A percentile compares a stretch with the other conserved stretches of the same genome.
phyloP scores from a whole-genome alignment of 2,329 filamentous ascomycete species.

The Cladosporium sp. region DNA sequence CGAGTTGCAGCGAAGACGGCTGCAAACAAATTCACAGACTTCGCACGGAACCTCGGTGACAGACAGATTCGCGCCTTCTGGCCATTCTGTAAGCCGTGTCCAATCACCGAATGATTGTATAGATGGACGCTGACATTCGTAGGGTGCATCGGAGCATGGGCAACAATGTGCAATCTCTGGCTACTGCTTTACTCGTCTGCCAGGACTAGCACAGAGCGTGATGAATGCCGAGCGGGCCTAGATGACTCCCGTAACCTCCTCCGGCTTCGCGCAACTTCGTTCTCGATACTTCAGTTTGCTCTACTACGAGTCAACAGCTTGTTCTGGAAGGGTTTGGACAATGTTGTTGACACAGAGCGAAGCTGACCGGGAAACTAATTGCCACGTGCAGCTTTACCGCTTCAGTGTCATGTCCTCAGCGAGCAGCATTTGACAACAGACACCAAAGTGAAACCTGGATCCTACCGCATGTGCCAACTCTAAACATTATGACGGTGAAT shows the following conservation, averaged over 20 bases:
- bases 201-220: neutral
- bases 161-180: conserved; percentile 1
- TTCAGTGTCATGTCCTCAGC: neutral
- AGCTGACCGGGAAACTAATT: neutral
- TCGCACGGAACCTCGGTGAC: neutral
- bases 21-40: neutral
- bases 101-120: neutral
- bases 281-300: neutral
- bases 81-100: neutral
- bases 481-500: neutral
- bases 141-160: neutral
- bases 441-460: neutral
- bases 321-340: neutral
- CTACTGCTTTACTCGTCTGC: neutral
- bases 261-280: neutral
- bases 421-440: neutral
- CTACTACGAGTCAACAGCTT: neutral
- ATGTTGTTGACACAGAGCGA: neutral
- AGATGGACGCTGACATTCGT: neutral
- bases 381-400: neutral
- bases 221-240: neutral
- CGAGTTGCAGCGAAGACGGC: neutral
- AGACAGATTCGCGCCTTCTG: neutral
- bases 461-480: neutral
- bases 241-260: neutral